Evolutionary conservation across 345 rosid species (phyloP).

Genomic region (Aquilaria sinensis): DNA sequence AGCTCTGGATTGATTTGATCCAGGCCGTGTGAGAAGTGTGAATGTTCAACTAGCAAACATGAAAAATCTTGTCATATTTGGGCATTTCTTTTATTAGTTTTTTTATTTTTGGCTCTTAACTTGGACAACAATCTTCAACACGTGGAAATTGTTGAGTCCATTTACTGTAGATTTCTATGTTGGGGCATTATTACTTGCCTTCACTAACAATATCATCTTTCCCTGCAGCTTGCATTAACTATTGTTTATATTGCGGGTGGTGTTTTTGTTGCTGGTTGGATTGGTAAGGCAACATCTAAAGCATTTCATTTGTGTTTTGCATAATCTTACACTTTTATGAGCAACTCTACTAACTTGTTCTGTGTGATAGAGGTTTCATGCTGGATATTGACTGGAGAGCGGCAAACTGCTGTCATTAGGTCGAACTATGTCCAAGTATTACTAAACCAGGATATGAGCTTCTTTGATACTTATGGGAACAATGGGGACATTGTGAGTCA

Average conservation of each 20-base stretch:
- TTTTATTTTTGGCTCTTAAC: too few relatives aligned
- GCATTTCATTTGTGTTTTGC: conserved; percentile 6
- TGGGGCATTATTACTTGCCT: too few relatives aligned
- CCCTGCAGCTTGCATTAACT: conserved; percentile 69
- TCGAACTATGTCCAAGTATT: conserved; percentile 90
- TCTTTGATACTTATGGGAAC: conserved; percentile 97
- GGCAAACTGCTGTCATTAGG: conserved; percentile 99
- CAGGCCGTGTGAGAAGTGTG: too few relatives aligned
- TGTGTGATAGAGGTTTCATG: conserved; percentile 94
- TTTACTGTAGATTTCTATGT: too few relatives aligned
- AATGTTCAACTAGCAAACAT: too few relatives aligned
- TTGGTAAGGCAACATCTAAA: conserved; percentile 53
- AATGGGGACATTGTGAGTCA: conserved; percentile 99
- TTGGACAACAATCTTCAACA: too few relatives aligned
- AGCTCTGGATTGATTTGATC: too few relatives aligned
- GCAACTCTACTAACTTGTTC: conserved; percentile 27
- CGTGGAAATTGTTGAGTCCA: too few relatives aligned
- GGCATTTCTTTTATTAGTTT: too few relatives aligned
- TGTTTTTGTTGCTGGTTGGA: conserved; percentile 95
- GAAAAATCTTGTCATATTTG: too few relatives aligned
- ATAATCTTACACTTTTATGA: conserved; percentile 11
- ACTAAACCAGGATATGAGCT: conserved; percentile 98
- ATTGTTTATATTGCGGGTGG: conserved; percentile 82
- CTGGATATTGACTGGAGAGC: conserved; percentile 98
- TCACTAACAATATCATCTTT: background rate